A percentile compares a stretch with the other conserved stretches of the same genome.
Evolutionary conservation across 2,329 filamentous ascomycete genomes (phyloP).

Genomic region (Volutella citrinella): DNA sequence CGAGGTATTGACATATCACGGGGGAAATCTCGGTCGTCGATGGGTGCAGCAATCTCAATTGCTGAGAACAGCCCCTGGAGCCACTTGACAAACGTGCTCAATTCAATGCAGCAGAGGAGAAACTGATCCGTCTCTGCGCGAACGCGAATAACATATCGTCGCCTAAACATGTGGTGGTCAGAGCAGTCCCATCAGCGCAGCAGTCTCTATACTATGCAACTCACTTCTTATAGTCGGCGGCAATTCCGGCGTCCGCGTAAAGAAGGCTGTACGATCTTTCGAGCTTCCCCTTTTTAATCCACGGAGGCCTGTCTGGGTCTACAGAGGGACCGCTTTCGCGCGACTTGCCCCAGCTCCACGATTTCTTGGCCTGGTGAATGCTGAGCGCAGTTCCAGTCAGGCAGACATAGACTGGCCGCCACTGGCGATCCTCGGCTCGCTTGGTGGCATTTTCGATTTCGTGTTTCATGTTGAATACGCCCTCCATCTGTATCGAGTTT

Average conservation of each 20-base stretch:
- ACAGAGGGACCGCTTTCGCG: conserved; percentile 48
- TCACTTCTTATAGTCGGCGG: conserved; percentile 68
- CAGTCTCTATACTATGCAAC: no score
- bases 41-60: conserved; percentile 66
- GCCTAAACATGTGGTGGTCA: conserved; percentile 32
- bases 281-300: conserved; percentile 51
- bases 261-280: conserved; percentile 69
- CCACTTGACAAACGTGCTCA: conserved; percentile 67
- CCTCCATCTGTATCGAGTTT: conserved; percentile 53
- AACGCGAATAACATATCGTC: conserved; percentile 66
- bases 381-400: conserved; percentile 67
- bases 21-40: conserved; percentile 68
- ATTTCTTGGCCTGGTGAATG: conserved; percentile 61
- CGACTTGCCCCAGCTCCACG: conserved; percentile 48
- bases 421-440: conserved; percentile 59
- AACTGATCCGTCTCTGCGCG: conserved; percentile 73
- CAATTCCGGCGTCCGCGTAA: conserved; percentile 72
- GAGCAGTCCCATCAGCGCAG: no score
- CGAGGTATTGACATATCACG: conserved; percentile 60
- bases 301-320: conserved; percentile 49
- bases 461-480: conserved; percentile 60
- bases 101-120: conserved; percentile 61
- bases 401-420: conserved; percentile 60
- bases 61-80: conserved; percentile 68
- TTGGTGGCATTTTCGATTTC: conserved; percentile 65